Base-by-base conservation (phyloP, 2,329 filamentous ascomycete genomes). In the Ophiognomonia clavigignenti-juglandacearum region DNA sequence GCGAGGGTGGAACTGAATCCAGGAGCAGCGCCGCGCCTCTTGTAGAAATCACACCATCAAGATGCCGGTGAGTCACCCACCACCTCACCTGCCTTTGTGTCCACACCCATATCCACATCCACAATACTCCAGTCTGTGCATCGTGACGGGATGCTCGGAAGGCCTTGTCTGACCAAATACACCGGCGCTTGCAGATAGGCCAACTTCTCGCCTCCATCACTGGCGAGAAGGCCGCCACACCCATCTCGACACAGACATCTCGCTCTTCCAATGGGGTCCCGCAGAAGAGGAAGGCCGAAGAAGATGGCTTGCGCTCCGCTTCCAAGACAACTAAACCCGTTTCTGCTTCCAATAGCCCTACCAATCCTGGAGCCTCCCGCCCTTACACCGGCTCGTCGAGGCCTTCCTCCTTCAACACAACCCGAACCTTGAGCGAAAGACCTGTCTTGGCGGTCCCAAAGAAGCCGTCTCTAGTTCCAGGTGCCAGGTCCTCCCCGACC, bases 121-220 rank as follows among this genome's bases (percentile, higher is more conserved):
- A n/a, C n/a, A n/a, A n/a, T n/a, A n/a, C n/a, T n/a, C n/a, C n/a
- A n/a, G n/a, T n/a, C 31, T 6, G 24, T 26, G 6, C 10, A 26
- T 10, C 24, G 6, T 26, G 24, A 26, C 24, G 6, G 20, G 8
- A 14, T 22, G 19, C 34, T 8, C 4, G 23, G 11, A 29, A 16
- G 16, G 37, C 29, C 32, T 35, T 27, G 23, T 18, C 43, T 56
- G 32, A 47, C 48, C 43, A 44, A 45, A 49, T 47, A 38, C 18
- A 19, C 47, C 43, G 40, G 19, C 18, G n/a, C 48, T 47, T 52
- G 36, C 50, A 77, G 74, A 80, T 81, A 56, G 65, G 72, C 51
- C 76, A 80, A 53, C 66, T 81, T n/a, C 70, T 81, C 27, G 80
- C 78, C 54, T 75, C 80, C 60, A 84, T 85, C 54, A 77, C 70